Percentiles rank a stretch among this genome's conserved stretches.
These are phyloP conservation scores for Suillus plorans DNA, from an alignment of 768 basidiomycete genomes.

Conservation along the genomic window DNA sequence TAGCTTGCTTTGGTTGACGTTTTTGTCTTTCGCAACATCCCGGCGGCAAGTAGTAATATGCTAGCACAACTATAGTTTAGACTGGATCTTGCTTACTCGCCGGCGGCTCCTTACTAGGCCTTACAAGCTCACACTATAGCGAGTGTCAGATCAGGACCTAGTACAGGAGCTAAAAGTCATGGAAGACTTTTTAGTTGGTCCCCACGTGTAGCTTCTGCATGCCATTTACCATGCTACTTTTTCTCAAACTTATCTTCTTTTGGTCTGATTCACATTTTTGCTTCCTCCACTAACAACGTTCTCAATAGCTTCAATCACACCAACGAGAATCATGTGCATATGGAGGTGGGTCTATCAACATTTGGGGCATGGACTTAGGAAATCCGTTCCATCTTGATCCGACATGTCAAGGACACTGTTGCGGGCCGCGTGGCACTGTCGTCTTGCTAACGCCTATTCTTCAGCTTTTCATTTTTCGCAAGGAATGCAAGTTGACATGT, in stretches of 20 bases:
- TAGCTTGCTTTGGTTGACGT: not conserved
- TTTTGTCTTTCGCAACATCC: not conserved
- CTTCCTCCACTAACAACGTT: conserved; percentile 15
- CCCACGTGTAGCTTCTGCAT: not conserved
- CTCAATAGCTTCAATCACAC: conserved; percentile 68
- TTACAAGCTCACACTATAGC: not conserved
- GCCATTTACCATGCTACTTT: not conserved
- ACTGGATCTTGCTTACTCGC: not conserved
- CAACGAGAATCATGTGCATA: conserved; percentile 66
- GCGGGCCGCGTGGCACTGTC: not conserved
- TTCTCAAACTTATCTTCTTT: conserved; percentile 4
- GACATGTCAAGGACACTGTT: not conserved
- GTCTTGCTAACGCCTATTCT: conserved; percentile 9
- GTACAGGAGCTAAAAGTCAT: not conserved
- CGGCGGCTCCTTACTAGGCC: not conserved
- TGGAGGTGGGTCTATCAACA: conserved; percentile 52
- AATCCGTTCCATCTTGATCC: not conserved
- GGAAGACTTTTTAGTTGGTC: not conserved
- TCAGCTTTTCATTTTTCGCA: conserved; percentile 5
- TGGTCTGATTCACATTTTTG: conserved; percentile 5
- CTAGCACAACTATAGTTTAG: not conserved
- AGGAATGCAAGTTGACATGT: conserved; percentile 11
- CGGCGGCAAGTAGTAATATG: conserved; percentile 1
- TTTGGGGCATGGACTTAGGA: conserved; percentile 15
- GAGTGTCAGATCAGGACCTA: not conserved